These are phyloP conservation scores for Berkeleyomyces rouxiae DNA, from an alignment of 2,329 filamentous ascomycete species.

Conservation along the genomic window DNA sequence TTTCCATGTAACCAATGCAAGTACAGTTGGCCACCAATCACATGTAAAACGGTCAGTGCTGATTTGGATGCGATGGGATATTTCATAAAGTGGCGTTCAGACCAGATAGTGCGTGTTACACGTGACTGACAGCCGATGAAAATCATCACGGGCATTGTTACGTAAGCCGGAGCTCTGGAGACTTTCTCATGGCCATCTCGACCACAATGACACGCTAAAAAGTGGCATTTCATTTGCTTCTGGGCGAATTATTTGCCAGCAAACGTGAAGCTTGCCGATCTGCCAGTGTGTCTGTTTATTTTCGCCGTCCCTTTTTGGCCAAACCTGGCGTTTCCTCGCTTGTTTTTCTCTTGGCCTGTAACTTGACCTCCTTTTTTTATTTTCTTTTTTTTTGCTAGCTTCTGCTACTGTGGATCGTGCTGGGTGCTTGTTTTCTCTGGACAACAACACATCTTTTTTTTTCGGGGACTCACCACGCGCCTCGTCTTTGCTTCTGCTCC, in stretches of 20 bases:
- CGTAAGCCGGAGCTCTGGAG: too few species aligned
- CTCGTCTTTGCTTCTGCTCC: neutral
- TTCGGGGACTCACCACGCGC: neutral
- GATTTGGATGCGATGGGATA: too few species aligned
- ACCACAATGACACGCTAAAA: too few species aligned
- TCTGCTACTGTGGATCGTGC: neutral
- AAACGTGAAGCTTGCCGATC: too few species aligned
- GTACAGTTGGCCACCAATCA: neutral
- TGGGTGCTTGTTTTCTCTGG: neutral
- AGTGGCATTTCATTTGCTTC: too few species aligned
- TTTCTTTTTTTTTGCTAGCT: neutral
- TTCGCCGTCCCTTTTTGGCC: neutral
- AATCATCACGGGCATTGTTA: too few species aligned
- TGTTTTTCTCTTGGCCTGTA: neutral
- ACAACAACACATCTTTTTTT: neutral
- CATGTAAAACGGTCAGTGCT: too few species aligned
- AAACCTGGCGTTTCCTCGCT: neutral
- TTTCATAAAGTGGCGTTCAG: too few species aligned
- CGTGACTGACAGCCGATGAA: too few species aligned
- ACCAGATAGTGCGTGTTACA: too few species aligned
- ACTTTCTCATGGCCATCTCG: too few species aligned
- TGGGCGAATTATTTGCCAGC: too few species aligned
- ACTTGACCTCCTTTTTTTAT: conserved; percentile 4
- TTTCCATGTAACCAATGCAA: neutral
- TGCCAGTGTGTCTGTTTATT: neutral